A percentile compares a stretch with the other conserved stretches of the same genome.
These are phyloP conservation scores for Triticum turgidum DNA, from an alignment of 176 grass and related monocot species.

Conservation along the genomic window DNA sequence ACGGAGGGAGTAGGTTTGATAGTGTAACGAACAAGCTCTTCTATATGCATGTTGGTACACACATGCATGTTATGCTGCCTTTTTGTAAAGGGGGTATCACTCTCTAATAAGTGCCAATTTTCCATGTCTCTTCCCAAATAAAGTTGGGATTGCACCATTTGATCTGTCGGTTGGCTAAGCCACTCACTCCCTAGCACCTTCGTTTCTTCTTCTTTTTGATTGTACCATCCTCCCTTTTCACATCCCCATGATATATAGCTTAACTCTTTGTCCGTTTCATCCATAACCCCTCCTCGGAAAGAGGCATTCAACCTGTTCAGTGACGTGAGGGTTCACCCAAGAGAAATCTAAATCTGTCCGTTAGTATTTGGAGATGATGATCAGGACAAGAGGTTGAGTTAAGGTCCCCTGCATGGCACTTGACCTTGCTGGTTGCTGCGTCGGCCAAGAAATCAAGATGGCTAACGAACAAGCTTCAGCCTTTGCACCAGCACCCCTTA, in stretches of 20 bases:
- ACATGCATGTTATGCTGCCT: neutral
- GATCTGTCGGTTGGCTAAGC: constrained; percentile 1
- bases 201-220: neutral
- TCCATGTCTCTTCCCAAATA: neutral
- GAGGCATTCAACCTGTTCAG: neutral
- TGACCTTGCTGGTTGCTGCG: neutral
- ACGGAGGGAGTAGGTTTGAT: neutral
- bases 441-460: constrained; percentile 13
- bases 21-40: constrained; percentile 12
- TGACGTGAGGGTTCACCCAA: neutral
- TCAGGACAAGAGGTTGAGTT: neutral
- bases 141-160: neutral
- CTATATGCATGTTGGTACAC: neutral
- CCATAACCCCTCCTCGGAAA: neutral
- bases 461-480: constrained; percentile 4
- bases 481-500: constrained; percentile 2
- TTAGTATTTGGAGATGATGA: neutral
- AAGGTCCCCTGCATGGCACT: neutral
- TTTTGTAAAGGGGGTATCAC: neutral
- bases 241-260: neutral
- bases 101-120: neutral
- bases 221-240: neutral
- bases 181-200: neutral
- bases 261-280: neutral
- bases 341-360: neutral